Evolutionary conservation across 2,329 filamentous ascomycete species (phyloP), one percentile per base, ranked within the genome.

Genomic region (Curvularia eragrostidis): DNA sequence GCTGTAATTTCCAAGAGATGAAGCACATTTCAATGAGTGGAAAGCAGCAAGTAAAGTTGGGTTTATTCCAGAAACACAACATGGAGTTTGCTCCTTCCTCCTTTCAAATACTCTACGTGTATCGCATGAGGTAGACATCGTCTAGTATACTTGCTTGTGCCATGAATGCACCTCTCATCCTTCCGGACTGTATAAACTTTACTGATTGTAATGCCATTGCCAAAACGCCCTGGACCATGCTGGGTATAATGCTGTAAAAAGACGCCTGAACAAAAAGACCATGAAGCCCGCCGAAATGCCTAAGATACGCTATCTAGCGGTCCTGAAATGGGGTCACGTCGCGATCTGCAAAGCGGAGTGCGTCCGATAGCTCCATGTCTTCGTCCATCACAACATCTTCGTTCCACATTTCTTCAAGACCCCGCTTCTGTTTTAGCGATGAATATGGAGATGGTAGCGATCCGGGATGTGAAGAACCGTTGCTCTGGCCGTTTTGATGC

Each of bases 361-460:
- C 61, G 52, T 77, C 73, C 12, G 69, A 70, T 7, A 65, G 58
- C 32, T 74, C 67, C 48, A 63, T 42, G 4, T 53, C 63, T 24
- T 65, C 63, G 3, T 66, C 71, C 73, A 77, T 73, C n/a, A 72
- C 69, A 24, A 69, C 72, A 9, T 75, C 72, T 18, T 73, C 65
- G 19, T 70, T 65, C 9, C 54, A 58, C 24, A 62, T 69, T 7
- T 71, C 62, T 9, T 73, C 69, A 15, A 76, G 68, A 1, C 63
- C 56, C 18, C 75, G 65, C 62, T 77, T 77, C 7, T 52, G 43
- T 18, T 66, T 69, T 4, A 43, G 23, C 5, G 51, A 28, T 7
- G 38, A 23, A 21, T 51, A 38, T 10, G 54, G 23, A 19, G 58
- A 50, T n/a, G 55, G 41, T 15, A 56, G 48, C 10, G 48, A 49